These are phyloP conservation scores for Xanthoparmelia taractica DNA, from an alignment of 495 filamentous ascomycete species.

Conservation along the genomic window DNA sequence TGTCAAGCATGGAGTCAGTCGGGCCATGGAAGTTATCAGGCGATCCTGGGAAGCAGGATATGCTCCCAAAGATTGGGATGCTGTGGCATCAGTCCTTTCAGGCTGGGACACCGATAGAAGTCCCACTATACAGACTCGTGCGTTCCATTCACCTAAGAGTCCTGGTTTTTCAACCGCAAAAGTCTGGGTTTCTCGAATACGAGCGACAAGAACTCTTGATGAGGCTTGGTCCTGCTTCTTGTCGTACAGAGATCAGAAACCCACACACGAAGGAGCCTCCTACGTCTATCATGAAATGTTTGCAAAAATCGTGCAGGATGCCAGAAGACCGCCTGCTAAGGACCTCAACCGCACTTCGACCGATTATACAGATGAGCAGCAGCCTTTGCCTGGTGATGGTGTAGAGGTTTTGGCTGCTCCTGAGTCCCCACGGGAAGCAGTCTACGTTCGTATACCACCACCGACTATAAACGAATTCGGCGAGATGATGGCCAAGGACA, in stretches of 20 bases:
- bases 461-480: slow-evolving; percentile 49
- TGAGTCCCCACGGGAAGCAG: slow-evolving; percentile 47
- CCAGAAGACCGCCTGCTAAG: slow-evolving; percentile 24
- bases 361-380: neutral
- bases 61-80: slow-evolving; percentile 46
- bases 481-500: slow-evolving; percentile 44
- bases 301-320: slow-evolving; percentile 47
- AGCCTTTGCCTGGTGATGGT: slow-evolving; percentile 51
- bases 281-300: slow-evolving; percentile 52
- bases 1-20: slow-evolving; percentile 49
- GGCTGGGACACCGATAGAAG: slow-evolving; percentile 63
- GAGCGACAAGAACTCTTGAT: slow-evolving; percentile 57
- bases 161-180: no score
- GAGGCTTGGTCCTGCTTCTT: slow-evolving; percentile 69
- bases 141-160: slow-evolving; percentile 28
- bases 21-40: slow-evolving; percentile 47
- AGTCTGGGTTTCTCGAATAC: slow-evolving; percentile 35
- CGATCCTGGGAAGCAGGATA: slow-evolving; percentile 63
- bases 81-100: slow-evolving; percentile 46
- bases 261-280: neutral
- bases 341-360: neutral
- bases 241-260: slow-evolving; percentile 36
- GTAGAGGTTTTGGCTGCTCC: slow-evolving; percentile 51
- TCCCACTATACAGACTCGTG: slow-evolving; percentile 61
- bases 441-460: slow-evolving; percentile 49